These are phyloP conservation scores for Oryza punctata DNA, from an alignment of 176 grass and related monocot genomes.

Conservation along the genomic window DNA sequence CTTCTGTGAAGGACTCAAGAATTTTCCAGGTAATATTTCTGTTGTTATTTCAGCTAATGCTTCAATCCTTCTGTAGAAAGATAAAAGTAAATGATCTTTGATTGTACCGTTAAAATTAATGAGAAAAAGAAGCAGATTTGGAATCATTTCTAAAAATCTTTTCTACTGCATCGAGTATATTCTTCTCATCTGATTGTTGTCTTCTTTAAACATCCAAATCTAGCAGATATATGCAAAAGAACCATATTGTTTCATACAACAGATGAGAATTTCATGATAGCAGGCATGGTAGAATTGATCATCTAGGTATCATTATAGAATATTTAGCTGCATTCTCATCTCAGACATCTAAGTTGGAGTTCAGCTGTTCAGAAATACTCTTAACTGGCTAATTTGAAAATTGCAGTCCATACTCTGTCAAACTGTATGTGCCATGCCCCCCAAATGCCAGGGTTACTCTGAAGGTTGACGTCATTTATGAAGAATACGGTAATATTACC, in stretches of 20 bases:
- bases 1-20: slow-evolving; percentile 63
- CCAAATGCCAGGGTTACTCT: slow-evolving; percentile 66
- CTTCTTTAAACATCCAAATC: slow-evolving; percentile 18
- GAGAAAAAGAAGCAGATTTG: not conserved
- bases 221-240: slow-evolving; percentile 1
- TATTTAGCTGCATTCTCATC: not conserved
- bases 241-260: slow-evolving; percentile 5
- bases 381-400: slow-evolving; percentile 35
- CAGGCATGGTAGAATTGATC: slow-evolving; percentile 4
- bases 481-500: slow-evolving; percentile 79
- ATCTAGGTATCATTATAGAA: slow-evolving; percentile 14
- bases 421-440: slow-evolving; percentile 67
- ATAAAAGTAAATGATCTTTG: slow-evolving; percentile 13
- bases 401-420: slow-evolving; percentile 82
- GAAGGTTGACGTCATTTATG: slow-evolving; percentile 83
- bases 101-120: not conserved
- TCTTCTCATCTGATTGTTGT: not conserved
- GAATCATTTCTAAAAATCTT: not conserved
- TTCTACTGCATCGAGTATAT: slow-evolving; percentile 19
- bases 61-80: slow-evolving; percentile 30
- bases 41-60: slow-evolving; percentile 22
- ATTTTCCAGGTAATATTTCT: slow-evolving; percentile 74
- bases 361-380: slow-evolving; percentile 32
- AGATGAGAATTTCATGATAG: not conserved
- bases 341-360: slow-evolving; percentile 24